Conservation (phyloP, 441 rosid genomes). For the Eugenia klotzschiana region DNA sequence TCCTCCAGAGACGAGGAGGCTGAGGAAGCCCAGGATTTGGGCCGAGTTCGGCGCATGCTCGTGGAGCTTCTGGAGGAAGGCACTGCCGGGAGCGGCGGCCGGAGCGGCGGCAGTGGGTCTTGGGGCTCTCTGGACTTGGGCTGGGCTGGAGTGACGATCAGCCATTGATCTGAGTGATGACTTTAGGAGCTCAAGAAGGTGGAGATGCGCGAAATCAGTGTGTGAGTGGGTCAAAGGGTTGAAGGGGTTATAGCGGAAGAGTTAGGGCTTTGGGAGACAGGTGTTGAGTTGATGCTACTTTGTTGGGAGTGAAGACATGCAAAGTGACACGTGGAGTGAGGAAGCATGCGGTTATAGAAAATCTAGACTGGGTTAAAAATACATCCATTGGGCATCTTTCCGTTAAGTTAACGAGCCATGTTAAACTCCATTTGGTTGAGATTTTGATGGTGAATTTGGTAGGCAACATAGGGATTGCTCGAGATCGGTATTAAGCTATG, state of each 20-base stretch:
- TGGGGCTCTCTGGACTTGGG: slow-evolving; percentile 14
- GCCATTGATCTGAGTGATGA: slow-evolving; percentile 23
- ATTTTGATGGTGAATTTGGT: background rate
- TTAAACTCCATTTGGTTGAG: background rate
- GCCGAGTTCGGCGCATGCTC: background rate
- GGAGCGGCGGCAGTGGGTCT: slow-evolving; percentile 4
- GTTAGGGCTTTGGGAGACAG: slow-evolving; percentile 1
- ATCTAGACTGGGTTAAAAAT: background rate
- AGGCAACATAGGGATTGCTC: background rate
- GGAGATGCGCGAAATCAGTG: background rate
- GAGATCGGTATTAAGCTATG: background rate
- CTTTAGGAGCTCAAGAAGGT: background rate
- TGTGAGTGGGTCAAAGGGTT: background rate
- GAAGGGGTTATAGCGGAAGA: background rate
- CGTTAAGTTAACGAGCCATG: background rate
- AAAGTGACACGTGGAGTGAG: slow-evolving; percentile 27
- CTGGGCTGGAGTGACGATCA: slow-evolving; percentile 23
- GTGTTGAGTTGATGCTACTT: slow-evolving; percentile 5
- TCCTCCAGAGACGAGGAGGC: slow-evolving; percentile 4
- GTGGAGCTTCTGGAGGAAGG: background rate
- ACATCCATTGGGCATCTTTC: background rate
- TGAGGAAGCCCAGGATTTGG: slow-evolving; percentile 2
- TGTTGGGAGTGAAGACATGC: slow-evolving; percentile 20
- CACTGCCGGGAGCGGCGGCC: background rate
- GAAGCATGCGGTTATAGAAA: background rate